Evolutionary conservation across 306 rosid species (phyloP).

Genomic region (Sechiopsis laciniata): DNA sequence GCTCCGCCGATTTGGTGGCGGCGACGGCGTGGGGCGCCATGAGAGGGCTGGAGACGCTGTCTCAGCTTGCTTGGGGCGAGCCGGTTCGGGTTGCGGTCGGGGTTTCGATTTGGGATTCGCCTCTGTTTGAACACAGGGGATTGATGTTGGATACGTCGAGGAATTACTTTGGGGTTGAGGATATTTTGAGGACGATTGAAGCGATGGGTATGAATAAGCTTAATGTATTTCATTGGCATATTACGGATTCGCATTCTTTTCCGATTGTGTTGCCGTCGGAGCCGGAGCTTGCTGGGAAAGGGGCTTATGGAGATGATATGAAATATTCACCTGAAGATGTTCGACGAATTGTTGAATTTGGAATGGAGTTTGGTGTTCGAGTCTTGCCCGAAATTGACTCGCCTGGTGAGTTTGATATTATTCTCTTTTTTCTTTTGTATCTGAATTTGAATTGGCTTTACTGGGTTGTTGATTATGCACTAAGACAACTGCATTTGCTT

Average conservation of each 20-base stretch:
- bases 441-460: not conserved
- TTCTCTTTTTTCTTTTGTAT: not conserved
- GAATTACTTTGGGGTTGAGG: constrained; percentile 53
- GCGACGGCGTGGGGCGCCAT: constrained; percentile 68
- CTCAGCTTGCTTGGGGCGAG: constrained; percentile 65
- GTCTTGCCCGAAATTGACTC: constrained; percentile 81
- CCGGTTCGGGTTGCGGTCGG: constrained; percentile 48
- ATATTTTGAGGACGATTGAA: constrained; percentile 52
- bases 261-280: constrained; percentile 67
- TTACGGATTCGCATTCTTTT: constrained; percentile 80
- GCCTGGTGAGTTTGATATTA: constrained; percentile 47
- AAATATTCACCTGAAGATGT: constrained; percentile 57
- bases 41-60: constrained; percentile 73
- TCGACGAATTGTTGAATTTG: constrained; percentile 44
- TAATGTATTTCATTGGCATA: constrained; percentile 84
- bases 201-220: constrained; percentile 75
- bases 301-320: constrained; percentile 66
- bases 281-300: constrained; percentile 59
- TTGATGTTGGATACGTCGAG: constrained; percentile 69
- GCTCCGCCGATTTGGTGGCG: constrained; percentile 36
- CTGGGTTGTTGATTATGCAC: constrained; percentile 19
- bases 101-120: constrained; percentile 44
- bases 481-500: constrained; percentile 52
- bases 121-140: constrained; percentile 53
- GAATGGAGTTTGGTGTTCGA: constrained; percentile 72